Evolutionary conservation across 108 stramenopile species (phyloP).

Genomic region (Nitzschia inconspicua): DNA sequence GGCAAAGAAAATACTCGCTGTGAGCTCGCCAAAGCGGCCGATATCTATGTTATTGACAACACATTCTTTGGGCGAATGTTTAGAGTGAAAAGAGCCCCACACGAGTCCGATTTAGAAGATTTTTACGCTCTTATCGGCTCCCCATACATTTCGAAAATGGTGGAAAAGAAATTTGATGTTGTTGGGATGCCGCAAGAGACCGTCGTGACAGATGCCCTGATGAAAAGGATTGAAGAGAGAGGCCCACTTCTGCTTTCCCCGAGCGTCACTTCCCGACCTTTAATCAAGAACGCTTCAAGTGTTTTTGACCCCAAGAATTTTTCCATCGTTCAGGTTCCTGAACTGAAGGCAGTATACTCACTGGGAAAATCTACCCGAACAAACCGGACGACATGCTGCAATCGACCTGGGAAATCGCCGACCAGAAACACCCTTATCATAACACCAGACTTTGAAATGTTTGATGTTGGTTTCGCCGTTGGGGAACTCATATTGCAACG

Average conservation of each 20-base stretch:
- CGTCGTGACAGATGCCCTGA: slow-evolving; percentile 30
- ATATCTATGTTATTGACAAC: slow-evolving; percentile 80
- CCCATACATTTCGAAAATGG: slow-evolving; percentile 60
- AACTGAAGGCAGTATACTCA: slow-evolving; percentile 56
- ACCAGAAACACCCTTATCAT: slow-evolving; percentile 43
- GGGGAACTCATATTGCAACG: slow-evolving; percentile 67
- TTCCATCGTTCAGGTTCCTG: slow-evolving; percentile 42
- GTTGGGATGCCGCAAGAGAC: slow-evolving; percentile 38
- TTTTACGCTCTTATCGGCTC: slow-evolving; percentile 66
- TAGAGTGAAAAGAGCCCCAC: slow-evolving; percentile 55
- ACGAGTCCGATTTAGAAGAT: slow-evolving; percentile 68
- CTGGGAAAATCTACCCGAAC: slow-evolving; percentile 42
- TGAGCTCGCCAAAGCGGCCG: slow-evolving; percentile 60
- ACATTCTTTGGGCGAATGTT: slow-evolving; percentile 64
- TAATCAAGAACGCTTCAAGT: slow-evolving; percentile 47
- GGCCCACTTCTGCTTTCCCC: slow-evolving; percentile 67
- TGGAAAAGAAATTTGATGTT: slow-evolving; percentile 59
- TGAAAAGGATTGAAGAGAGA: slow-evolving; percentile 59
- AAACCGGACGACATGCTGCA: slow-evolving; percentile 53
- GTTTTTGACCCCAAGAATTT: slow-evolving; percentile 44
- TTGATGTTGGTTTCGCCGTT: slow-evolving; percentile 73
- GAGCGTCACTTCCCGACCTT: slow-evolving; percentile 60
- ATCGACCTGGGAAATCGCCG: slow-evolving; percentile 14
- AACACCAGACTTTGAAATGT: slow-evolving; percentile 62
- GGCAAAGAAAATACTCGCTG: slow-evolving; percentile 19